These are phyloP conservation scores for Mucor sp. DNA, from an alignment of 371 early-diverging fungal genomes.

Conservation along the genomic window DNA sequence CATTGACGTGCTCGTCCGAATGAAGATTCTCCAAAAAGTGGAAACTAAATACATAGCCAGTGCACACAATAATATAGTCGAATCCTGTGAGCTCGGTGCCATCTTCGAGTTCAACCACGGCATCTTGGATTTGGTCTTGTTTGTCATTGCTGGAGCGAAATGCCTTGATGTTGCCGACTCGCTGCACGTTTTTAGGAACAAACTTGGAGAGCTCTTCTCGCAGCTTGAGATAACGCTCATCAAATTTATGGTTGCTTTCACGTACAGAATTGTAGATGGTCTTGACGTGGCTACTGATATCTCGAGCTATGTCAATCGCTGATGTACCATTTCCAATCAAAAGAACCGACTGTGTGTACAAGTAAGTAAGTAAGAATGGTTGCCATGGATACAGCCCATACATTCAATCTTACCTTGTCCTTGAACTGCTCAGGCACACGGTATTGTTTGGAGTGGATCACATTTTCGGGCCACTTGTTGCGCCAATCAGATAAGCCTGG, in stretches of 20 bases:
- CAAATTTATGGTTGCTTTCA: slow-evolving; percentile 37
- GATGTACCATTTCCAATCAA: slow-evolving; percentile 55
- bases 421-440: slow-evolving; percentile 43
- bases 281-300: slow-evolving; percentile 11
- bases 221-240: slow-evolving; percentile 36
- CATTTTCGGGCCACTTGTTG: slow-evolving; percentile 7
- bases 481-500: slow-evolving; percentile 34
- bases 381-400: too few species aligned
- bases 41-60: slow-evolving; percentile 60
- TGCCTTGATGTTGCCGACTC: slow-evolving; percentile 11
- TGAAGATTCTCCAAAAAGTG: slow-evolving; percentile 49
- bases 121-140: slow-evolving; percentile 2
- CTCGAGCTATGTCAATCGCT: slow-evolving; percentile 44
- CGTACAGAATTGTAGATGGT: slow-evolving; percentile 32
- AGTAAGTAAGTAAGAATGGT: too few species aligned
- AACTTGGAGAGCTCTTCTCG: slow-evolving; percentile 10
- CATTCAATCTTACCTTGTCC: slow-evolving; percentile 36
- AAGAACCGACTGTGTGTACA: slow-evolving; percentile 33
- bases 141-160: background rate
- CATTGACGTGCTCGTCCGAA: slow-evolving; percentile 4
- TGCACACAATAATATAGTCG: slow-evolving; percentile 58
- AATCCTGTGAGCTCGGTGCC: slow-evolving; percentile 35
- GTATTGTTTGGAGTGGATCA: slow-evolving; percentile 62
- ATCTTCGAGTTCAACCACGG: slow-evolving; percentile 40
- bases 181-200: slow-evolving; percentile 11